Base-by-base conservation (phyloP, 1,139 yeast species). In the Kurtzmaniella natalensis region DNA sequence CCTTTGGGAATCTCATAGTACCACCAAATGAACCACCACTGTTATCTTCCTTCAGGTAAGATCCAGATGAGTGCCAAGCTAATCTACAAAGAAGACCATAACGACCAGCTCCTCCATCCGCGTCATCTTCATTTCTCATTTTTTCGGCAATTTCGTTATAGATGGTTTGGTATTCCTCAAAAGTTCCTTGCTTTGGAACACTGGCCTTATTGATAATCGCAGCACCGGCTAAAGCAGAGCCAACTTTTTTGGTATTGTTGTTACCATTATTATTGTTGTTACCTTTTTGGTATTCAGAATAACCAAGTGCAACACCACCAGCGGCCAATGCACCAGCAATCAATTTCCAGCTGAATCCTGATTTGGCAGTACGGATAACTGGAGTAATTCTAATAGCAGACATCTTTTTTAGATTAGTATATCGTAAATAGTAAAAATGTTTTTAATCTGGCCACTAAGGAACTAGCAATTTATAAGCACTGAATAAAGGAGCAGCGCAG, bases 21-120 rank as follows among this genome's bases (percentile, higher is more conserved):
- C 95, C 96, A 39, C 83, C 85, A 55, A 59, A 82, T 4, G 94
- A 80, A 25, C 96, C 96, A 46, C 95, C 96, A 25, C 62, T 51
- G 35, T 70, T 62, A 43, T 72, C 73, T 30, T 61, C 53, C 57
- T 72, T 72, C 46, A 76, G 76, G 56, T 66, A 83, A 23, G 92
- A 80, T 36, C 92, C 94, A 24, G 82, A 70, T 6, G 76, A 47
- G 58, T 83, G 94, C 92, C 92, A 83, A 33, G 89, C 81, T 41
- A 81, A 69, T 53, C 94, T 74, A 29, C 76, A 70, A 36, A 82
- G 64, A 32, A 78, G 72, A 9, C 62, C 65, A 20, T 84, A 88
- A 50, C 77, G 77, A 9, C 89, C 87, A 34, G 75, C 72, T 35
- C 82, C 84, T 35, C 70, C 76, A 52, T 83, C 94, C 48, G 74